A percentile compares a stretch with the other conserved stretches of the same genome.
Conservation (phyloP, 108 stramenopile species). For the Fistulifera solaris region DNA sequence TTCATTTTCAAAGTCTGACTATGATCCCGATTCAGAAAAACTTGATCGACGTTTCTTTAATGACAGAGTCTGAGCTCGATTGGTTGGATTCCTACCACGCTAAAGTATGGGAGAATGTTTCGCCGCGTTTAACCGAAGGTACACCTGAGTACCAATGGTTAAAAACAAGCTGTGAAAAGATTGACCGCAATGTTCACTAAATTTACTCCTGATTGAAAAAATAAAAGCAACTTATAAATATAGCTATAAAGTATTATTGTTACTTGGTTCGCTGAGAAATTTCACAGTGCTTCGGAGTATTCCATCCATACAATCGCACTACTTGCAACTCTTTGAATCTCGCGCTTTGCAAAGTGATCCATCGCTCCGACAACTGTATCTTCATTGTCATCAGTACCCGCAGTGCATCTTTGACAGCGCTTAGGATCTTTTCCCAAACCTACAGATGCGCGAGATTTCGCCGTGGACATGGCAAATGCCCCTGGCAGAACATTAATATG, state of each 20-base stretch:
- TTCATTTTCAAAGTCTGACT: constrained; percentile 75
- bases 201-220: too few species aligned
- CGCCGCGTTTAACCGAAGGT: constrained; percentile 57
- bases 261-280: too few species aligned
- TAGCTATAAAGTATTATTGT: too few species aligned
- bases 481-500: constrained; percentile 45
- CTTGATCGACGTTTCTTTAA: constrained; percentile 60
- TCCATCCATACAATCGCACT: too few species aligned
- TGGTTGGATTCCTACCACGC: constrained; percentile 86
- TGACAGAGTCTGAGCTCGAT: constrained; percentile 66
- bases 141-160: constrained; percentile 74
- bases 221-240: too few species aligned
- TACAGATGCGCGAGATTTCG: constrained; percentile 15
- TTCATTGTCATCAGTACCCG: too few species aligned
- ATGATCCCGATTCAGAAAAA: constrained; percentile 87
- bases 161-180: constrained; percentile 58
- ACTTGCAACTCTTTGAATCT: too few species aligned
- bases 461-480: constrained; percentile 54
- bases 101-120: constrained; percentile 63
- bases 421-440: constrained; percentile 8
- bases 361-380: too few species aligned
- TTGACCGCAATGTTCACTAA: too few species aligned
- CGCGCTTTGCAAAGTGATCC: too few species aligned
- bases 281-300: too few species aligned
- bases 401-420: too few species aligned